Conservation (phyloP, 345 rosid species). For the Nephelium lappaceum region DNA sequence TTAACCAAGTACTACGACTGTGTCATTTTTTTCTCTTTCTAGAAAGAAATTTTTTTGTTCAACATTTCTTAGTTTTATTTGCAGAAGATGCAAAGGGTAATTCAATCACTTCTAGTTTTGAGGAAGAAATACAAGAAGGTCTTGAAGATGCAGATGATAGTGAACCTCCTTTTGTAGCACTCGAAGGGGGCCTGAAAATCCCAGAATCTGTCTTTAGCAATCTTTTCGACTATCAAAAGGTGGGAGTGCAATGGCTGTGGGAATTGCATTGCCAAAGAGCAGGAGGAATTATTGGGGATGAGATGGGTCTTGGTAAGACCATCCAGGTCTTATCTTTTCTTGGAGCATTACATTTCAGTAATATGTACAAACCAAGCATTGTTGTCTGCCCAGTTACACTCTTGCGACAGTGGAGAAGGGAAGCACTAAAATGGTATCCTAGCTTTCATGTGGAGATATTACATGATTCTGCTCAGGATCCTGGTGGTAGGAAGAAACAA, state of each 20-base stretch:
- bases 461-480: conserved; percentile 91
- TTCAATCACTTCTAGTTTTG: conserved; percentile 46
- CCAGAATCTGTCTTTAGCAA: conserved; percentile 66
- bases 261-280: conserved; percentile 99
- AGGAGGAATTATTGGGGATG: conserved; percentile 99
- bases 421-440: conserved; percentile 86
- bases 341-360: conserved; percentile 90
- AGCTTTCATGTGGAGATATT: conserved; percentile 76
- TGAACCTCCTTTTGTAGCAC: conserved; percentile 52
- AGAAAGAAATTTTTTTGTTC: neutral
- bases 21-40: neutral
- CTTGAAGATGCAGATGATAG: conserved; percentile 45
- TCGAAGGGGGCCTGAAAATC: conserved; percentile 87
- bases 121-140: conserved; percentile 64
- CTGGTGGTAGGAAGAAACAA: conserved; percentile 42
- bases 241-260: conserved; percentile 99
- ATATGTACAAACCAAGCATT: conserved; percentile 92
- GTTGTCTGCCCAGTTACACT: conserved; percentile 95
- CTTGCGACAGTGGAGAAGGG: conserved; percentile 94
- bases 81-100: conserved; percentile 46
- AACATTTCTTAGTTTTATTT: conserved; percentile 21
- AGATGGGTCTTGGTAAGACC: conserved; percentile 99
- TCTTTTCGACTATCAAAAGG: conserved; percentile 96
- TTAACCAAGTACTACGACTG: neutral
- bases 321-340: conserved; percentile 92